Conservation (phyloP, 2,329 filamentous ascomycete genomes). For the Hypoxylon sp. region DNA sequence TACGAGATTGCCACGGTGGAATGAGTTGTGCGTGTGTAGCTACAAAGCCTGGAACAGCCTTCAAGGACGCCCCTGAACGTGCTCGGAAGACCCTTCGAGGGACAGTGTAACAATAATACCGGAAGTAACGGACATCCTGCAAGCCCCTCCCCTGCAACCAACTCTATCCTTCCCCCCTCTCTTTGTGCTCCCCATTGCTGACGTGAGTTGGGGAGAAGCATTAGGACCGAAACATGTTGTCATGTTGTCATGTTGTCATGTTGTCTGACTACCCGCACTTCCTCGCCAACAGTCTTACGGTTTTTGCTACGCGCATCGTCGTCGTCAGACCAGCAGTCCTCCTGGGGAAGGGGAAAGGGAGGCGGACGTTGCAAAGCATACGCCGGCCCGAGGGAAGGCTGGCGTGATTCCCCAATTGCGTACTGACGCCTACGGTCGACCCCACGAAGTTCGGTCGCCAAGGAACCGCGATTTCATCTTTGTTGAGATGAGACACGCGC, state of each 20-base stretch:
- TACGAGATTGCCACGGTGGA: slow-evolving; percentile 36
- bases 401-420: slow-evolving; percentile 16
- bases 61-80: slow-evolving; percentile 31
- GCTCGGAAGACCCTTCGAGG: slow-evolving; percentile 30
- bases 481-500: slow-evolving; percentile 29
- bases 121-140: slow-evolving; percentile 43
- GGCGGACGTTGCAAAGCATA: slow-evolving; percentile 22
- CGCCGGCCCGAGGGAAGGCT: slow-evolving; percentile 12
- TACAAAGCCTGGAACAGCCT: slow-evolving; percentile 30
- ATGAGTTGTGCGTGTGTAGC: slow-evolving; percentile 25
- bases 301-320: slow-evolving; percentile 18
- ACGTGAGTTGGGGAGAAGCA: slow-evolving; percentile 38
- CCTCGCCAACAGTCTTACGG: slow-evolving; percentile 36
- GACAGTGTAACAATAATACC: slow-evolving; percentile 41
- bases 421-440: slow-evolving; percentile 21
- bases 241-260: slow-evolving; percentile 13
- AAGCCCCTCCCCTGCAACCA: slow-evolving; percentile 39
- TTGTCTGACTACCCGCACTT: slow-evolving; percentile 32
- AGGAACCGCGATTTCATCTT: slow-evolving; percentile 23
- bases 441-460: slow-evolving; percentile 34
- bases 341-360: slow-evolving; percentile 3
- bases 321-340: slow-evolving; percentile 18
- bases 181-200: slow-evolving; percentile 28
- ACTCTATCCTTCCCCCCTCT: not conserved
- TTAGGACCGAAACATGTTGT: slow-evolving; percentile 24